Conservation (phyloP, 1,284 basidiomycete species). For the Peniophora sp. region DNA sequence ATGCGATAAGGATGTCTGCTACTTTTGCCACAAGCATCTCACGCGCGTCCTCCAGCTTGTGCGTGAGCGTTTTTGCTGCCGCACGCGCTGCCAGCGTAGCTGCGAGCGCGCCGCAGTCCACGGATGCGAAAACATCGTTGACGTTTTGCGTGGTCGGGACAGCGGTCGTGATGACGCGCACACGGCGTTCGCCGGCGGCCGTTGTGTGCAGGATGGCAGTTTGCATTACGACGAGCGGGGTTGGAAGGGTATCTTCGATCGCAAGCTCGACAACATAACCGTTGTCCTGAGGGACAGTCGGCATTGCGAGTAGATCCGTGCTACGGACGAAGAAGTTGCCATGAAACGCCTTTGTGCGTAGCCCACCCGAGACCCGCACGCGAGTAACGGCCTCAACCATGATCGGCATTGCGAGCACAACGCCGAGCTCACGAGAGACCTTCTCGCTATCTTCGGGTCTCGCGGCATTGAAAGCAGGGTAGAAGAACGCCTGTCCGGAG, state of each 20-base stretch:
- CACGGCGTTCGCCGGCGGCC: slow-evolving; percentile 92
- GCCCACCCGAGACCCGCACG: slow-evolving; percentile 88
- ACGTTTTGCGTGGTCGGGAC: slow-evolving; percentile 90
- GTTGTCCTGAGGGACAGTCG: slow-evolving; percentile 95
- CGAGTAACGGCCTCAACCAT: slow-evolving; percentile 97
- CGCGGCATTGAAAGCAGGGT: slow-evolving; percentile 95
- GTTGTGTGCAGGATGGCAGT: slow-evolving; percentile 96
- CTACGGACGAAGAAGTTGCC: slow-evolving; percentile 99
- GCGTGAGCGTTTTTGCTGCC: slow-evolving; percentile 85
- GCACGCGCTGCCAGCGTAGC: slow-evolving; percentile 94
- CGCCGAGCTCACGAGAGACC: slow-evolving; percentile 95
- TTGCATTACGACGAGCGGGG: slow-evolving; percentile 93
- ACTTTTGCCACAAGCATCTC: slow-evolving; percentile 86
- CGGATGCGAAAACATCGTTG: slow-evolving; percentile 91
- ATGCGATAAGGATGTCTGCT: slow-evolving; percentile 84
- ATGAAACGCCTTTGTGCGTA: slow-evolving; percentile 97
- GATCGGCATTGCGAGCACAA: slow-evolving; percentile 89
- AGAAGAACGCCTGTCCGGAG: slow-evolving; percentile 96
- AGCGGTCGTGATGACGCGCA: slow-evolving; percentile 91
- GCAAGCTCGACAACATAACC: slow-evolving; percentile 96
- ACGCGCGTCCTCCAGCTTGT: slow-evolving; percentile 90
- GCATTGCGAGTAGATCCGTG: slow-evolving; percentile 94
- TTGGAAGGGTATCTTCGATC: slow-evolving; percentile 91
- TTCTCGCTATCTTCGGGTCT: slow-evolving; percentile 94
- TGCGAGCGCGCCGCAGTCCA: slow-evolving; percentile 89